Evolutionary conservation across 2,329 filamentous ascomycete genomes (phyloP).

Genomic region (Calonectria montana): DNA sequence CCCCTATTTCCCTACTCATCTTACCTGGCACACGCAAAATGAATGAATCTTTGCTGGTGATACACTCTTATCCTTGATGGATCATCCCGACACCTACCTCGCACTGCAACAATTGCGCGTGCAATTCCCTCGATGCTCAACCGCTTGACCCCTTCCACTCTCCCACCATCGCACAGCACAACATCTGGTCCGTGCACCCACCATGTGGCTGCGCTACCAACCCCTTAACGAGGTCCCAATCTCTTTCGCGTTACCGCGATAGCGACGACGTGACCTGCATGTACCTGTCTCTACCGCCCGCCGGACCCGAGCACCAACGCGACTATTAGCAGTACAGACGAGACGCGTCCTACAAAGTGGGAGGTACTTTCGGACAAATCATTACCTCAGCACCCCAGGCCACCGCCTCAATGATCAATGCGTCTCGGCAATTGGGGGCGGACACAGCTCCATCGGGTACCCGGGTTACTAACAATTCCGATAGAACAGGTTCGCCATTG

Average conservation of each 20-base stretch:
- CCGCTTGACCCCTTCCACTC: slow-evolving; percentile 14
- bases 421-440: slow-evolving; percentile 20
- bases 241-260: slow-evolving; percentile 34
- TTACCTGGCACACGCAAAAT: background rate
- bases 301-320: slow-evolving; percentile 25
- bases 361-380: slow-evolving; percentile 25
- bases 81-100: slow-evolving; percentile 7
- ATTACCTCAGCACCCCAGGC: slow-evolving; percentile 34
- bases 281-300: slow-evolving; percentile 34
- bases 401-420: slow-evolving; percentile 20
- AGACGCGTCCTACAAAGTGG: slow-evolving; percentile 1
- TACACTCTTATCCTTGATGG: slow-evolving; percentile 10
- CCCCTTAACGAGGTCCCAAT: slow-evolving; percentile 43
- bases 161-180: slow-evolving; percentile 14
- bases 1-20: slow-evolving; percentile 5
- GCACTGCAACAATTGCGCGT: slow-evolving; percentile 7
- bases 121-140: slow-evolving; percentile 5
- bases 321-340: background rate
- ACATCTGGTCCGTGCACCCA: background rate
- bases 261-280: slow-evolving; percentile 29
- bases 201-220: slow-evolving; percentile 36
- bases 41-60: slow-evolving; percentile 6
- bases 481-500: slow-evolving; percentile 17
- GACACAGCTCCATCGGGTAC: slow-evolving; percentile 15
- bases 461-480: slow-evolving; percentile 30